Conservation (phyloP, 768 basidiomycete genomes). For the Strobilomyces confusus region DNA sequence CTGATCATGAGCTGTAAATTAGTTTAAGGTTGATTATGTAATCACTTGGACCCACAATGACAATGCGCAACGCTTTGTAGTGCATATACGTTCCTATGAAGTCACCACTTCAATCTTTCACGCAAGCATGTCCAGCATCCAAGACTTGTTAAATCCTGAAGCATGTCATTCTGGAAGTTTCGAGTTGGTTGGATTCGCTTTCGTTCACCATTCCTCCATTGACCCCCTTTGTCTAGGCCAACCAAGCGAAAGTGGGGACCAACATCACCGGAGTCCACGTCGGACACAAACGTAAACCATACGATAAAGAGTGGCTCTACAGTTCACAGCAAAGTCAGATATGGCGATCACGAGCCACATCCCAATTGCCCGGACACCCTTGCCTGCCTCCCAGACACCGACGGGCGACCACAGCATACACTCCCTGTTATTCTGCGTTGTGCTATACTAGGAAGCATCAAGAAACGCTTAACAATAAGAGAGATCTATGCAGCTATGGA, state of each 20-base stretch:
- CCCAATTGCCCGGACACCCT: conserved; percentile 76
- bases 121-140: conserved; percentile 50
- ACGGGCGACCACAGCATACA: conserved; percentile 77
- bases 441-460: conserved; percentile 74
- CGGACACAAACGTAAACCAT: conserved; percentile 31
- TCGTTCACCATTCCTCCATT: conserved; percentile 6
- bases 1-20: background rate
- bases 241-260: conserved; percentile 26
- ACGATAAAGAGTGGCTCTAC: conserved; percentile 20
- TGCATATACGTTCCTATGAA: conserved; percentile 9
- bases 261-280: conserved; percentile 33
- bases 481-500: conserved; percentile 89
- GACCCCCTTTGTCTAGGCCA: conserved; percentile 30
- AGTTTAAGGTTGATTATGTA: conserved; percentile 20
- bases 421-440: conserved; percentile 82
- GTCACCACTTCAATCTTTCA: conserved; percentile 17
- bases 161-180: conserved; percentile 34
- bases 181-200: conserved; percentile 36
- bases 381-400: conserved; percentile 73
- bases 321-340: conserved; percentile 23
- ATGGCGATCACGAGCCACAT: conserved; percentile 55
- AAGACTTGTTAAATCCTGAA: conserved; percentile 55
- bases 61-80: conserved; percentile 9
- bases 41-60: conserved; percentile 33
- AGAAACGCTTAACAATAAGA: conserved; percentile 73